A percentile compares a stretch with the other conserved stretches of the same genome.
Conservation (phyloP, 768 basidiomycete species). For the Phlegmacium glaucopus region DNA sequence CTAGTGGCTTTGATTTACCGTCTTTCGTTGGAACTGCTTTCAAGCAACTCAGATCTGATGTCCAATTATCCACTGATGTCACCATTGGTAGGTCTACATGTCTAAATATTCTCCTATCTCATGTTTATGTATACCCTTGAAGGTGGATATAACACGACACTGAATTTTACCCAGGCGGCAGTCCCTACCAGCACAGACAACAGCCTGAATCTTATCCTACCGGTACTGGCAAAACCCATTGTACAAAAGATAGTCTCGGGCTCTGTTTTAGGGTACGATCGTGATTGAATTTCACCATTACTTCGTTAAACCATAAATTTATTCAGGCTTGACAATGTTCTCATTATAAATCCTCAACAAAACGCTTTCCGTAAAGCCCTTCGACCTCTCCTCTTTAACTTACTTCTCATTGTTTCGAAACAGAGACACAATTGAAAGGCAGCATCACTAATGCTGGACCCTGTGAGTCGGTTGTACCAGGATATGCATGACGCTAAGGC, state of each 20-base stretch:
- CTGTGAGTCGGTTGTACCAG: constrained; percentile 39
- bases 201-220: constrained; percentile 60
- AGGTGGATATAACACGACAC: constrained; percentile 63
- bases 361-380: constrained; percentile 49
- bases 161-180: constrained; percentile 55
- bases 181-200: constrained; percentile 61
- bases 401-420: constrained; percentile 1
- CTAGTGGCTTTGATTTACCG: constrained; percentile 60
- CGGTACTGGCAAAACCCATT: constrained; percentile 68
- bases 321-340: constrained; percentile 51
- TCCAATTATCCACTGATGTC: constrained; percentile 51
- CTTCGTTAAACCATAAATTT: background rate
- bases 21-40: constrained; percentile 65
- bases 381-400: background rate
- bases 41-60: constrained; percentile 58
- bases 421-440: constrained; percentile 53
- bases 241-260: constrained; percentile 68
- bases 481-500: background rate
- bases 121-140: background rate
- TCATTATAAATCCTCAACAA: constrained; percentile 57
- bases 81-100: constrained; percentile 45
- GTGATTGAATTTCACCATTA: background rate
- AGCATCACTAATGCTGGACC: constrained; percentile 69
- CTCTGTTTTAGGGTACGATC: constrained; percentile 43
- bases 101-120: background rate